Base-by-base conservation (phyloP, 1,139 yeast species). In the Geotrichum histeridarum region DNA sequence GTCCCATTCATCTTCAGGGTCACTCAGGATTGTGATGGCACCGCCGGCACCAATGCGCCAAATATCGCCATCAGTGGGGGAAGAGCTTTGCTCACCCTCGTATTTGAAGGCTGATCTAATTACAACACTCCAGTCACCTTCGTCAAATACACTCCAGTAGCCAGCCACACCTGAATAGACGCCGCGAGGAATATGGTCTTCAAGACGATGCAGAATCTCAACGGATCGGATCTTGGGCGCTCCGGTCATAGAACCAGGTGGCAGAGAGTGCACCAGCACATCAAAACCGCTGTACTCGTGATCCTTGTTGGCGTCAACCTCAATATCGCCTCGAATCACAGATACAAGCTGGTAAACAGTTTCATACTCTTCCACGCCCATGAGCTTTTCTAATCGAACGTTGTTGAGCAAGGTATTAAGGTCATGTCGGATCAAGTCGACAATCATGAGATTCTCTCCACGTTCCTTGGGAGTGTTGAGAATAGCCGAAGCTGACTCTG, bases 231-330 rank as follows among this genome's bases (percentile, higher is more conserved):
- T 86, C 71, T 94, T 94, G 1, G 99, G 99, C 0, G 99, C 99
- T 2, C 99, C 99, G 0, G 99, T 94, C 99, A 94, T 94, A 1
- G 98, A 91, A 0, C 99, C 99, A 0, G 99, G 97, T 1, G 99
- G 99, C 38, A 94, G 73, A 0, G 96, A 83, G 57, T 82, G 82
- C 27, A 82, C 79, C 17, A 93, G 75, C 5, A 91, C 75, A 66
- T 93, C 98, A 42, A 90, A 75, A 0, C 98, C 99, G 32, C 77
- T 74, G 63, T 78, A 84, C 18, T 37, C 33, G 12, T 32, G 35
- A 5, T 12, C 27, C 5, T 14, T 41, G 14, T 38, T 43, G 15
- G 65, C 64, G 11, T 70, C 60, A 15, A 64, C 59, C 1, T 60
- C 57, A 7, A 84, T 73, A 30, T 74, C 69, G 0, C 97, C 98